These are phyloP conservation scores for Cryptococcus maquisensis DNA, from an alignment of 1,284 basidiomycete species.

Conservation along the genomic window DNA sequence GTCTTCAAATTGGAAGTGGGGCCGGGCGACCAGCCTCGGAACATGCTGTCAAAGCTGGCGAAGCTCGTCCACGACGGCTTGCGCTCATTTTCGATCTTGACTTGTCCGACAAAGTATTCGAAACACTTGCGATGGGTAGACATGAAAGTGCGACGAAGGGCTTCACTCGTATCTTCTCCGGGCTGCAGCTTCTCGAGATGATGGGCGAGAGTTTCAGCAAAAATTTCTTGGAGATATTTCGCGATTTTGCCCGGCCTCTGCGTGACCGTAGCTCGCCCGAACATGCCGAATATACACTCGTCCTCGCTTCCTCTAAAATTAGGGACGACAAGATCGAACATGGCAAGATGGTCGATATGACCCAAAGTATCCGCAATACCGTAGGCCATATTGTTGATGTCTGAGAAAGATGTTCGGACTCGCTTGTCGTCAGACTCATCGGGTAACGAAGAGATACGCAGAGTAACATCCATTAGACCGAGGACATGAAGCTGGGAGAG, in stretches of 20 bases:
- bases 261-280: conserved; percentile 71
- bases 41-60: conserved; percentile 19
- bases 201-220: conserved; percentile 59
- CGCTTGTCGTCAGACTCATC: conserved; percentile 90
- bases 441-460: conserved; percentile 74
- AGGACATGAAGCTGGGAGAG: conserved; percentile 78
- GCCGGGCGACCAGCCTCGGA: conserved; percentile 46
- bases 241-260: conserved; percentile 49
- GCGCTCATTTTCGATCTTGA: conserved; percentile 46
- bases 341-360: conserved; percentile 66
- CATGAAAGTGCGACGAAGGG: conserved; percentile 78
- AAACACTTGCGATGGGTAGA: conserved; percentile 74
- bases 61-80: conserved; percentile 66
- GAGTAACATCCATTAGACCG: conserved; percentile 96
- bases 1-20: conserved; percentile 54
- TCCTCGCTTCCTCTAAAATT: conserved; percentile 71
- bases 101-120: conserved; percentile 52
- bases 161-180: conserved; percentile 64
- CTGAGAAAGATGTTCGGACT: conserved; percentile 84
- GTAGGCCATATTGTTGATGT: conserved; percentile 90
- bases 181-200: conserved; percentile 58
- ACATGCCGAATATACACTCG: conserved; percentile 95
- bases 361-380: conserved; percentile 96
- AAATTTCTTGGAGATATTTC: conserved; percentile 77
- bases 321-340: conserved; percentile 91